These are phyloP conservation scores for Senna tora DNA, from an alignment of 306 rosid genomes.

Conservation along the genomic window DNA sequence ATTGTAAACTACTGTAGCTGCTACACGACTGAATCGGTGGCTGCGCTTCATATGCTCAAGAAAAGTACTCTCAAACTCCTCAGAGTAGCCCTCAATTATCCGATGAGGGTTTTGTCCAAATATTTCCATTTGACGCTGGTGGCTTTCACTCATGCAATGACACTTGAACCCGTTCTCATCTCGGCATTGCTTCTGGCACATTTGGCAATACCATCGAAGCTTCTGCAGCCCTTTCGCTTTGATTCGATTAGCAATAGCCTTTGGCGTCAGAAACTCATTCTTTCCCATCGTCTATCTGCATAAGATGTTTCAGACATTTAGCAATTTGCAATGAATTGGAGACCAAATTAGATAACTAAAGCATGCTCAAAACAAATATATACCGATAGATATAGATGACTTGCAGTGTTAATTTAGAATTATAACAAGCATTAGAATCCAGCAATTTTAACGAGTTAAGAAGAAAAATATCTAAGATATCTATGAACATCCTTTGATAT, in stretches of 20 bases:
- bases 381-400: not conserved
- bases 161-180: conserved; percentile 96
- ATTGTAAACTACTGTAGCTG: conserved; percentile 90
- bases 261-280: conserved; percentile 86
- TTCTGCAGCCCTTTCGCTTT: conserved; percentile 96
- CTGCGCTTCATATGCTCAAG: conserved; percentile 90
- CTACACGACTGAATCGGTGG: conserved; percentile 86
- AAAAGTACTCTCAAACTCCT: conserved; percentile 73
- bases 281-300: conserved; percentile 67
- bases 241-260: conserved; percentile 88
- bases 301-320: not conserved
- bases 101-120: conserved; percentile 81
- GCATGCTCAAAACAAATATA: not conserved
- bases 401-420: not conserved
- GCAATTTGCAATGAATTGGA: not conserved
- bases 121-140: conserved; percentile 93
- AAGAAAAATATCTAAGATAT: not conserved
- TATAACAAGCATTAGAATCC: not conserved
- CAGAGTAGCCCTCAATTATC: conserved; percentile 76
- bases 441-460: not conserved
- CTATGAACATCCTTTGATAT: not conserved
- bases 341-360: conserved; percentile 1
- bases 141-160: conserved; percentile 92
- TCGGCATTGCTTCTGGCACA: conserved; percentile 97
- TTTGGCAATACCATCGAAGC: conserved; percentile 97